Evolutionary conservation across 352 stramenopile genomes (phyloP).

Genomic region (Phytophthora foliorum): DNA sequence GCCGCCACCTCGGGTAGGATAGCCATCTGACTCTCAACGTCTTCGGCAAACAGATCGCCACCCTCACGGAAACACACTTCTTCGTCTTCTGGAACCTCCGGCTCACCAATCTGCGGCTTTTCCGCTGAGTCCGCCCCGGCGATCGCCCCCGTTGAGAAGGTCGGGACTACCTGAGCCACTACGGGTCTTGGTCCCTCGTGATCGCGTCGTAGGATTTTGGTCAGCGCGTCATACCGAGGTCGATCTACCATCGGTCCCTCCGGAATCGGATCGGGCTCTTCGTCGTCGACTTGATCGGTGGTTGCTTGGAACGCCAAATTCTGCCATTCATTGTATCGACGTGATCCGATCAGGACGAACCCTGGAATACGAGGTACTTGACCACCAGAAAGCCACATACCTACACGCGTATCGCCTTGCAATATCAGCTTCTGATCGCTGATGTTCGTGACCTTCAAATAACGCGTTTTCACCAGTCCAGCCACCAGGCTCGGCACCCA

Average conservation of each 20-base stretch:
- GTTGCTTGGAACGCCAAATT: background rate
- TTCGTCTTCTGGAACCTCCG: too few relatives aligned
- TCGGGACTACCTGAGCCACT: too few relatives aligned
- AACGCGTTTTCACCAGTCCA: constrained; percentile 2
- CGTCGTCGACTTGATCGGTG: background rate
- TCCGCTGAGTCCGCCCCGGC: background rate
- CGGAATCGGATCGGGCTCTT: too few relatives aligned
- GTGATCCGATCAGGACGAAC: constrained; percentile 8
- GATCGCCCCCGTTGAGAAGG: too few relatives aligned
- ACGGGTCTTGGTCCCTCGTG: too few relatives aligned
- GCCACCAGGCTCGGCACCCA: constrained; percentile 14
- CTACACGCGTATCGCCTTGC: background rate
- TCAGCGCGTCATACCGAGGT: background rate
- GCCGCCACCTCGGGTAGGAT: background rate
- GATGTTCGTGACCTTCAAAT: constrained; percentile 21
- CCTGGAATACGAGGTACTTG: constrained; percentile 13
- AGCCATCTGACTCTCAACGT: background rate
- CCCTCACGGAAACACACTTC: background rate
- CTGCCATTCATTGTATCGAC: constrained; percentile 9
- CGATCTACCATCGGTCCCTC: background rate
- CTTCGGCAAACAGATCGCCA: background rate
- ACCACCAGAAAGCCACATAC: constrained; percentile 12
- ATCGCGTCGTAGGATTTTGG: too few relatives aligned
- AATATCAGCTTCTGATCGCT: background rate
- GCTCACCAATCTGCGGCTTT: background rate